Conservation (phyloP, 495 filamentous ascomycete species). For the Daldinia caldariorum region DNA sequence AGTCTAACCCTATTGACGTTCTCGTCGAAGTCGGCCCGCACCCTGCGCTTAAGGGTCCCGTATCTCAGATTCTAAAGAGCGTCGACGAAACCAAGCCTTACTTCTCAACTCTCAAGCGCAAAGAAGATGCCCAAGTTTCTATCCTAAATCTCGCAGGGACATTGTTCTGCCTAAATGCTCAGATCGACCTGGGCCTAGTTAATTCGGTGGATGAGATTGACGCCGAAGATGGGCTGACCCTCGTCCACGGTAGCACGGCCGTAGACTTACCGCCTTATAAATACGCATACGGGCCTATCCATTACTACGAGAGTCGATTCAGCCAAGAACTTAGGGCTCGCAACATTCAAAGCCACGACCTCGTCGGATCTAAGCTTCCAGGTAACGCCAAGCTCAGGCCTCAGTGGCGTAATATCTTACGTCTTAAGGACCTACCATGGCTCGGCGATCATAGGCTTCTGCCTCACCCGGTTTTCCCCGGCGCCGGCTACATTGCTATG, state of each 20-base stretch:
- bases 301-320: slow-evolving; percentile 53
- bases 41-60: slow-evolving; percentile 58
- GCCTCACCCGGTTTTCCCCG: slow-evolving; percentile 59
- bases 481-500: slow-evolving; percentile 60
- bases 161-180: slow-evolving; percentile 13
- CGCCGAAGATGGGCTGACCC: slow-evolving; percentile 19
- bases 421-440: slow-evolving; percentile 60
- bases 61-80: slow-evolving; percentile 58
- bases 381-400: slow-evolving; percentile 55
- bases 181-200: slow-evolving; percentile 17
- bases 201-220: slow-evolving; percentile 22
- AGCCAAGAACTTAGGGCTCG: slow-evolving; percentile 58
- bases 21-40: slow-evolving; percentile 7
- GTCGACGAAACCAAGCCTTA: slow-evolving; percentile 48
- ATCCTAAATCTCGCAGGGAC: slow-evolving; percentile 25
- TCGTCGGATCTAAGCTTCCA: slow-evolving; percentile 59
- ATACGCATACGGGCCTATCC: slow-evolving; percentile 12
- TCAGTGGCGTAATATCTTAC: slow-evolving; percentile 61
- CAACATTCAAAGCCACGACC: slow-evolving; percentile 54
- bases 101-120: slow-evolving; percentile 41
- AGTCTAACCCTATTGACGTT: slow-evolving; percentile 29
- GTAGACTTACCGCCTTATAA: slow-evolving; percentile 25
- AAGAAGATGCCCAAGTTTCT: slow-evolving; percentile 10
- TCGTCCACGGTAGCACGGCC: slow-evolving; percentile 8
- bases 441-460: slow-evolving; percentile 53